Conservation (phyloP, 1,284 basidiomycete species). For the Apiotrichum porosum region DNA sequence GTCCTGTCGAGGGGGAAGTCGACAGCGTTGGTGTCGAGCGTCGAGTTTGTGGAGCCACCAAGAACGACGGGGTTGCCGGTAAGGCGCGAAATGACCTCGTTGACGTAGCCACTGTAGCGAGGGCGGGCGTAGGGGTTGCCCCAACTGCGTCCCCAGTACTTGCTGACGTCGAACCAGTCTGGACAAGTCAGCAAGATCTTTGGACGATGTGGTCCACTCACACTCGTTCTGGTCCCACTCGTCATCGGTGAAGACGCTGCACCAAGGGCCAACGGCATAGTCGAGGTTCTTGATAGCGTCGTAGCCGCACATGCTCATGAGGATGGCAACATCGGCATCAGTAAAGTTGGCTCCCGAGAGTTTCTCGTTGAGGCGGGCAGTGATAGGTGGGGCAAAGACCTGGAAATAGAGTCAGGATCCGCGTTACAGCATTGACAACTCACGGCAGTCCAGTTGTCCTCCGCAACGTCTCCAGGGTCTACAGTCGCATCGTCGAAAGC, state of each 20-base stretch:
- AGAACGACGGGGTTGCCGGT: slow-evolving; percentile 4
- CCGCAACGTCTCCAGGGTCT: slow-evolving; percentile 1
- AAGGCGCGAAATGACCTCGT: slow-evolving; percentile 20
- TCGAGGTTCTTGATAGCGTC: too few species aligned
- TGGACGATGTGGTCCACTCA: slow-evolving; percentile 2
- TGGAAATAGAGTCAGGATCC: slow-evolving; percentile 3
- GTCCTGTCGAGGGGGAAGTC: slow-evolving; percentile 17
- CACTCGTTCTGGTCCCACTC: slow-evolving; percentile 14
- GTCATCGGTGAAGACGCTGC: not conserved
- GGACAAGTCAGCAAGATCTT: slow-evolving; percentile 1
- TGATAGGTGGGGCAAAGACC: too few species aligned
- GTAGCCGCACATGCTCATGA: too few species aligned
- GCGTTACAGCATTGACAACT: not conserved
- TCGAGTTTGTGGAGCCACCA: slow-evolving; percentile 16
- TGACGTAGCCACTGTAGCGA: too few species aligned
- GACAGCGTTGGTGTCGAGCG: slow-evolving; percentile 1
- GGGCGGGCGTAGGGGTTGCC: too few species aligned
- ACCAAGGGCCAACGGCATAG: too few species aligned
- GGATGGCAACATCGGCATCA: too few species aligned
- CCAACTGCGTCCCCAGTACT: not conserved
- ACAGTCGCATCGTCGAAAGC: slow-evolving; percentile 6
- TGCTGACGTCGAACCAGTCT: not conserved
- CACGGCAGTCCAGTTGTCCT: too few species aligned
- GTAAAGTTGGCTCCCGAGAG: too few species aligned
- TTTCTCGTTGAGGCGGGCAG: too few species aligned